A percentile compares a stretch with the other conserved stretches of the same genome.
These are phyloP conservation scores for Exophiala oligosperma DNA, from an alignment of 2,329 filamentous ascomycete genomes.

Conservation along the genomic window DNA sequence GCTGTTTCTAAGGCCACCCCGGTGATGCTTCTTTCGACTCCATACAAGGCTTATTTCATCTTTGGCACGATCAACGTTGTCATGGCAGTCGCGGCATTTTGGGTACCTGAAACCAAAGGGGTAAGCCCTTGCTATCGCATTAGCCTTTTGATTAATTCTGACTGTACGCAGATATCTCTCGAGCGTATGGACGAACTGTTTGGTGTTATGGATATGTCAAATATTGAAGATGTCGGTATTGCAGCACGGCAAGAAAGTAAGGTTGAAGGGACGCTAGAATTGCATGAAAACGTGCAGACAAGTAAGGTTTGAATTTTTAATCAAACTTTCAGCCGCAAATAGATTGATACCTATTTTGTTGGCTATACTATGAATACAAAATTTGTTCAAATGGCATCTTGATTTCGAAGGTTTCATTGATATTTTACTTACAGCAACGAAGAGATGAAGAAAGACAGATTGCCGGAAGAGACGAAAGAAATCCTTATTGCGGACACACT, in stretches of 20 bases:
- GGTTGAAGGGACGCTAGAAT: neutral
- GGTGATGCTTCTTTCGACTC: constrained; percentile 60
- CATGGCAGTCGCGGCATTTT: constrained; percentile 66
- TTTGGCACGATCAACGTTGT: constrained; percentile 68
- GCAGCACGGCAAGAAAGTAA: neutral
- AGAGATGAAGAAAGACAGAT: too few relatives aligned
- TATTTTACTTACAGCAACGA: too few relatives aligned
- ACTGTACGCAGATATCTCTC: constrained; percentile 35
- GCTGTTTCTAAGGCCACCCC: constrained; percentile 57
- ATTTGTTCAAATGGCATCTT: too few relatives aligned
- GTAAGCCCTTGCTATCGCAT: constrained; percentile 27
- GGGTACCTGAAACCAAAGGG: constrained; percentile 71
- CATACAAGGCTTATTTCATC: constrained; percentile 65
- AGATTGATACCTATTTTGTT: too few relatives aligned
- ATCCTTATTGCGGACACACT: too few relatives aligned
- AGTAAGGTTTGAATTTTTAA: neutral
- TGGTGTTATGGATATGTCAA: constrained; percentile 43
- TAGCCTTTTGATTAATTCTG: neutral
- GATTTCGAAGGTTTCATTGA: too few relatives aligned
- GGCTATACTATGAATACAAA: too few relatives aligned
- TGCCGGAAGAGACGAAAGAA: too few relatives aligned
- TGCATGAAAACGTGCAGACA: neutral
- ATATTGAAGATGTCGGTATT: neutral
- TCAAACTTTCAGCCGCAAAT: too few relatives aligned
- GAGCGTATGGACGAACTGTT: constrained; percentile 69